phyloP scores from a whole-genome alignment of 768 basidiomycete species.

The Asterophora lycoperdoides region DNA sequence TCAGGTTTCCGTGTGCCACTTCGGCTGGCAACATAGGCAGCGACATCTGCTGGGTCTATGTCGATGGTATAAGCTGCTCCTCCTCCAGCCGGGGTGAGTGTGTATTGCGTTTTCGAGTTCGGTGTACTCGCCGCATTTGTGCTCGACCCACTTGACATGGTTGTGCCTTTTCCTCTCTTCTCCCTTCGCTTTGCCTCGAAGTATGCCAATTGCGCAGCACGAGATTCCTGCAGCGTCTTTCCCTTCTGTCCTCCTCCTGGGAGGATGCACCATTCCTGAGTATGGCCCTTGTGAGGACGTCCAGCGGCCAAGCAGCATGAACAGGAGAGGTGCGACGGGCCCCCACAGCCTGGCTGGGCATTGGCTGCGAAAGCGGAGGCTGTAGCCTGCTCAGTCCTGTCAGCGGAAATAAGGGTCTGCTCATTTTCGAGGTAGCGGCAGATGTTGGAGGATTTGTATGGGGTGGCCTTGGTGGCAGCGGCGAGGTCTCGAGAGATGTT shows the following conservation, averaged over 20 bases:
- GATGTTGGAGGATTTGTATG: slow-evolving; percentile 9
- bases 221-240: slow-evolving; percentile 19
- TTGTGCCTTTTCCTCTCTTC: no score
- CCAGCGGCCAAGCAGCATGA: slow-evolving; percentile 11
- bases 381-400: not conserved
- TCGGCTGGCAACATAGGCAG: not conserved
- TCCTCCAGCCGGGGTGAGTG: no score
- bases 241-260: slow-evolving; percentile 26
- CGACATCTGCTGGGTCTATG: not conserved
- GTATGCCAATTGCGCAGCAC: slow-evolving; percentile 1
- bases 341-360: no score
- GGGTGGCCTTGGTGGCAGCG: not conserved
- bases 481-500: no score
- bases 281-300: slow-evolving; percentile 8
- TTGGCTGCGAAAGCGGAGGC: not conserved
- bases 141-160: no score
- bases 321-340: slow-evolving; percentile 2
- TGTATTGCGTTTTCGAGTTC: not conserved
- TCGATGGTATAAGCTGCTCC: no score
- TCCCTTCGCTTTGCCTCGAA: not conserved
- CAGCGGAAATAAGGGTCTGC: slow-evolving; percentile 1
- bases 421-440: slow-evolving; percentile 1
- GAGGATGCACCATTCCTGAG: slow-evolving; percentile 13
- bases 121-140: not conserved
- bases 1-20: not conserved